These are phyloP conservation scores for Aphanomyces stellatus DNA, from an alignment of 352 stramenopile species.

Conservation along the genomic window DNA sequence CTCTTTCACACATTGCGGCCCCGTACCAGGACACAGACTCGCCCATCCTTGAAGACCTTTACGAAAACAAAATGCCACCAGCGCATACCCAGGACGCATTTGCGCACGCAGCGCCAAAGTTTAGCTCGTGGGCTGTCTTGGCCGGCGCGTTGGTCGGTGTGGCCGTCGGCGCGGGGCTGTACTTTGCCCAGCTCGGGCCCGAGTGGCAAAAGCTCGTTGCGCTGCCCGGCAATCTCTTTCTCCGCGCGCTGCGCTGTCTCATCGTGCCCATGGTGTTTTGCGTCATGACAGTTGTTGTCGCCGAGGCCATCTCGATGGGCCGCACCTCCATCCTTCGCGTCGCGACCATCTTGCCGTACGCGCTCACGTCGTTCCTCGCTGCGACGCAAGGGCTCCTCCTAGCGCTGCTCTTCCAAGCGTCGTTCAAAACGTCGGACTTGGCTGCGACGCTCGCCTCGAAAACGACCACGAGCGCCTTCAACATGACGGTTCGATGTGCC, in stretches of 20 bases:
- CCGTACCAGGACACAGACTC: too few species aligned
- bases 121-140: background rate
- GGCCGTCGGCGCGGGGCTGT: conserved; percentile 36
- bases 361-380: conserved; percentile 39
- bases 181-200: conserved; percentile 29
- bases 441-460: conserved; percentile 8
- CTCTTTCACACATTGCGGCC: too few species aligned
- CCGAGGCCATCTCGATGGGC: conserved; percentile 65
- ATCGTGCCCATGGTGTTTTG: conserved; percentile 79
- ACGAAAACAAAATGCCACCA: too few species aligned
- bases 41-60: too few species aligned
- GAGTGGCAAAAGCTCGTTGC: conserved; percentile 52
- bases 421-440: conserved; percentile 22
- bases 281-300: conserved; percentile 58
- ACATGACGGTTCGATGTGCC: conserved; percentile 32
- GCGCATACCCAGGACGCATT: too few species aligned
- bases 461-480: conserved; percentile 6
- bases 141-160: too few species aligned
- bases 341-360: conserved; percentile 40
- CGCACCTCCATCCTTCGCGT: conserved; percentile 53
- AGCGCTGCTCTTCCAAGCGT: conserved; percentile 33
- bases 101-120: background rate
- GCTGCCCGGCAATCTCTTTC: conserved; percentile 60
- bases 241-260: conserved; percentile 61
- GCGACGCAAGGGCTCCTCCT: conserved; percentile 34